Percentiles rank a stretch among this genome's conserved stretches.
Conservation (phyloP, 2,329 filamentous ascomycete species). For the Thelonectria discophora region DNA sequence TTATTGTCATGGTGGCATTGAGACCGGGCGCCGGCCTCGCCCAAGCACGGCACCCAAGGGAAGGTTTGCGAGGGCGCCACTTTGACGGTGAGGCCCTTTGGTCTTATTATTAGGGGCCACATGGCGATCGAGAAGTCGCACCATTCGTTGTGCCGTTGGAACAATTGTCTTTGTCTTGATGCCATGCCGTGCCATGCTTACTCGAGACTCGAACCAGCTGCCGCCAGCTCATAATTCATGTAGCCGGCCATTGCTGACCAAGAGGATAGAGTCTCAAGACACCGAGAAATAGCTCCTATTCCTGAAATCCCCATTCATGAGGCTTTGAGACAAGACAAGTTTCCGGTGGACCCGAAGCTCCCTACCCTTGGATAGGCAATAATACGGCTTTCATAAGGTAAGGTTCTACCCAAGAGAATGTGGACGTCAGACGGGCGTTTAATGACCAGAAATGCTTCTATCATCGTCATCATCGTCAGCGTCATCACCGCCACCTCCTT, state of each 20-base stretch:
- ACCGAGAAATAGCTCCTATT: neutral
- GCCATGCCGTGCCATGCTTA: neutral
- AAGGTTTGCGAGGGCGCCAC: conserved; percentile 28
- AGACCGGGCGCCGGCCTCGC: conserved; percentile 14
- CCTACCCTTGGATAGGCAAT: neutral
- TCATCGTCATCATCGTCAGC: conserved; percentile 6
- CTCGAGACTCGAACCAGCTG: neutral
- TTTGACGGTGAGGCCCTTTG: conserved; percentile 25
- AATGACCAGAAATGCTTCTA: neutral
- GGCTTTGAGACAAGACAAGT: neutral
- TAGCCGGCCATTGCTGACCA: neutral
- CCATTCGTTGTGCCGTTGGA: neutral
- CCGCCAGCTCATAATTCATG: too few relatives aligned
- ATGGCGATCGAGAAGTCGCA: conserved; percentile 7
- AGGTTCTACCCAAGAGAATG: neutral
- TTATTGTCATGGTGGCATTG: neutral
- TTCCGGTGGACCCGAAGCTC: conserved; percentile 4
- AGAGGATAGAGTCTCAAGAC: neutral
- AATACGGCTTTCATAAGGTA: neutral
- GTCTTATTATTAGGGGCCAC: neutral
- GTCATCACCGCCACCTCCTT: conserved; percentile 17
- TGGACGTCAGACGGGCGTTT: neutral
- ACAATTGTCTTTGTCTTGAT: neutral
- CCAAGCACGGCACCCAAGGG: conserved; percentile 3
- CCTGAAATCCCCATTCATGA: neutral